These are phyloP conservation scores for Leptoxyphium fumago DNA, from an alignment of 2,329 filamentous ascomycete genomes.

Conservation along the genomic window DNA sequence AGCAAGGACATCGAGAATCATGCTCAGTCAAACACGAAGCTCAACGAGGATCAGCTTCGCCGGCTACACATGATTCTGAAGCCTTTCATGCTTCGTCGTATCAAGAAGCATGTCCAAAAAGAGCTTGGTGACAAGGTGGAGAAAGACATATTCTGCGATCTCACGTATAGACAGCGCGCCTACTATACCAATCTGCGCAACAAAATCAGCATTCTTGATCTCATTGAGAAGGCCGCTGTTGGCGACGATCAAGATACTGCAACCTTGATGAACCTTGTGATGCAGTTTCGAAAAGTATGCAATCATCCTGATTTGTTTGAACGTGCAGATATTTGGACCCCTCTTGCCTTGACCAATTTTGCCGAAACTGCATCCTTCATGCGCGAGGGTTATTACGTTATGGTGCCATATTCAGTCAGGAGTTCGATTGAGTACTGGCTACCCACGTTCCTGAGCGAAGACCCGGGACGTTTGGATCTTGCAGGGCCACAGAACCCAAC, in stretches of 20 bases:
- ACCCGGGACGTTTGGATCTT: slow-evolving; percentile 61
- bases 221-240: slow-evolving; percentile 90
- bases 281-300: slow-evolving; percentile 99
- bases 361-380: slow-evolving; percentile 93
- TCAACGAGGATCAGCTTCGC: slow-evolving; percentile 94
- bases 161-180: slow-evolving; percentile 89
- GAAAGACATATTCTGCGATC: slow-evolving; percentile 85
- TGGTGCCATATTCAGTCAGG: slow-evolving; percentile 75
- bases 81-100: slow-evolving; percentile 97
- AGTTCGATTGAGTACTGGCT: slow-evolving; percentile 74
- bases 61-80: slow-evolving; percentile 98
- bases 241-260: slow-evolving; percentile 91
- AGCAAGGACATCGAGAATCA: slow-evolving; percentile 96
- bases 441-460: slow-evolving; percentile 68
- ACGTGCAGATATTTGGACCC: slow-evolving; percentile 78
- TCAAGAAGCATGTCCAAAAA: slow-evolving; percentile 99
- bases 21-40: slow-evolving; percentile 96
- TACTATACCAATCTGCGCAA: slow-evolving; percentile 87
- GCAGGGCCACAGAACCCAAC: slow-evolving; percentile 56
- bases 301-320: slow-evolving; percentile 97
- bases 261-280: slow-evolving; percentile 96
- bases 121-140: slow-evolving; percentile 99
- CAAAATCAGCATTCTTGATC: slow-evolving; percentile 96
- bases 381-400: slow-evolving; percentile 66
- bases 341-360: slow-evolving; percentile 70